Evolutionary conservation across 345 rosid species (phyloP).

Genomic region (Lenwebbia sp.): DNA sequence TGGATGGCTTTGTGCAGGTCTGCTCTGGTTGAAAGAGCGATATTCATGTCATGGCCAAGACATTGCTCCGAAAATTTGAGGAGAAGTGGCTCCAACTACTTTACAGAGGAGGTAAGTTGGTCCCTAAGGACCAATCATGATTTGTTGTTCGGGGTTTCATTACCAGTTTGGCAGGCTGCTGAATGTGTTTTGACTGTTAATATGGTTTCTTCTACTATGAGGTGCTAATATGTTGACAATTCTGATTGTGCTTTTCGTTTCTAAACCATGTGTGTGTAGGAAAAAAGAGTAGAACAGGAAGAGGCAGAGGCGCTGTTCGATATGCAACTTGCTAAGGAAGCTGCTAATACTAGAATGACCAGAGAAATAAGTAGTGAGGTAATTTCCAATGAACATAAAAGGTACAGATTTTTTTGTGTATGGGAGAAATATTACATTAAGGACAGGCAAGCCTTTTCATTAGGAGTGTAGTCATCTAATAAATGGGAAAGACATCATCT

Average conservation of each 20-base stretch:
- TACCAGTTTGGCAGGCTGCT: constrained; percentile 21
- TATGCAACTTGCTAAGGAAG: constrained; percentile 57
- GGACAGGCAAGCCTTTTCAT: no score
- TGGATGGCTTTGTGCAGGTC: no score
- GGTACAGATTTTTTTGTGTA: neutral
- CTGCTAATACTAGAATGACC: constrained; percentile 59
- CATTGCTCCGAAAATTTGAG: constrained; percentile 65
- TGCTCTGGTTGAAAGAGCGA: constrained; percentile 36
- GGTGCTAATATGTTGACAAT: neutral
- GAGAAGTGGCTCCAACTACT: constrained; percentile 77
- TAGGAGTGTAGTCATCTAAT: no score
- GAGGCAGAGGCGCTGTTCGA: constrained; percentile 49
- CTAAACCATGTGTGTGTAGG: constrained; percentile 17
- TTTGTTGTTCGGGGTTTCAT: constrained; percentile 34
- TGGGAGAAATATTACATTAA: neutral
- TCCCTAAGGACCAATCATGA: constrained; percentile 31
- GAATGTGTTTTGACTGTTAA: neutral
- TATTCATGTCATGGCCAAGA: constrained; percentile 73
- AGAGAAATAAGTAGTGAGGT: constrained; percentile 36
- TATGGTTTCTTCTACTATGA: neutral
- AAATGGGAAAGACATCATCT: no score
- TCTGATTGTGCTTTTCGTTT: neutral
- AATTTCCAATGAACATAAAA: neutral
- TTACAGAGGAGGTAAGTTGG: constrained; percentile 3
- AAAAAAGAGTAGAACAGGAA: constrained; percentile 58